Percentiles rank a stretch among this genome's conserved stretches.
Evolutionary conservation across 495 filamentous ascomycete genomes (phyloP).

Genomic region (Apiosordaria backusii): DNA sequence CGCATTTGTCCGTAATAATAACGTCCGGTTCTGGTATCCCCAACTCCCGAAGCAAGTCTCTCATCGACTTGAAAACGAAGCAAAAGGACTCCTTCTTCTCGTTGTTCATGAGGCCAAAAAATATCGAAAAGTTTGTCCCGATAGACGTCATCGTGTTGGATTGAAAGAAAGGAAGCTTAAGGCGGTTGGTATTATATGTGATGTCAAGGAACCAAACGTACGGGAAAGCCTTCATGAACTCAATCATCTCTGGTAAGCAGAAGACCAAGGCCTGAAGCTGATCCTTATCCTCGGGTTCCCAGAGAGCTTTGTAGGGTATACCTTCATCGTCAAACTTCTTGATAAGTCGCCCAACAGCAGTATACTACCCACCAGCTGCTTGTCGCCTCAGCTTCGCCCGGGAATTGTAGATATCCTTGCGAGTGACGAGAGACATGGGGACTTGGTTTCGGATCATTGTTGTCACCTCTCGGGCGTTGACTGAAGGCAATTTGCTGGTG

Average conservation of each 20-base stretch:
- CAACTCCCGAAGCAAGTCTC: neutral
- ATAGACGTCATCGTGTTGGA: neutral
- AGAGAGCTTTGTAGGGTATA: neutral
- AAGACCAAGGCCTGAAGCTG: constrained; percentile 1
- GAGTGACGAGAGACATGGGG: neutral
- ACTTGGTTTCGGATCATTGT: neutral
- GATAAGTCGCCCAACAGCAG: neutral
- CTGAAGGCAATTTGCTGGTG: neutral
- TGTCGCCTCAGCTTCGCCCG: neutral
- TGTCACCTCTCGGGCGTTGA: neutral
- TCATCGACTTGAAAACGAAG: neutral
- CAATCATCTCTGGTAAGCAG: neutral
- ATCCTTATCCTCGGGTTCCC: neutral
- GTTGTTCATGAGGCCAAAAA: neutral
- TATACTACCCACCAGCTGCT: neutral
- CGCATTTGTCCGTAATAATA: neutral
- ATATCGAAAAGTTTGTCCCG: neutral
- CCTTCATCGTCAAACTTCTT: neutral
- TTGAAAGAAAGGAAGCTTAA: neutral
- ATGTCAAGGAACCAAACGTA: neutral
- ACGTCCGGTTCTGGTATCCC: neutral
- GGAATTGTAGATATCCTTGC: neutral
- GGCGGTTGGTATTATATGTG: neutral
- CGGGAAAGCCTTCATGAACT: neutral
- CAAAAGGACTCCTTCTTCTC: neutral